Evolutionary conservation across 495 filamentous ascomycete genomes (phyloP).

Genomic region (Corynascus novoguineensis): DNA sequence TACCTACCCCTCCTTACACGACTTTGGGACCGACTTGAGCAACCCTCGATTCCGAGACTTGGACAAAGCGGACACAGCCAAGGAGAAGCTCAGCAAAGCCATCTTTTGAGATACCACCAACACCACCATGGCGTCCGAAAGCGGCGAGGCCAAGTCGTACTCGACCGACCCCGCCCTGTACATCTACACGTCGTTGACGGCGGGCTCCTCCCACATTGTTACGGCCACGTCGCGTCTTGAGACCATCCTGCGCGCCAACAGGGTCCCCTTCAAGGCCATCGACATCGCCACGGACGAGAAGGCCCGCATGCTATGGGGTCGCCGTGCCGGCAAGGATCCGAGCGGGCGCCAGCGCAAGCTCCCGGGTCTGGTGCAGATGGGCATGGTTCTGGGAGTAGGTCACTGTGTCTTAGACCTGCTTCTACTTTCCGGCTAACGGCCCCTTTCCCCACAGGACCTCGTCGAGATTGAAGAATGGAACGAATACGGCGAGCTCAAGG

Average conservation of each 20-base stretch:
- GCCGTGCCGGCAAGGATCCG: conserved; percentile 60
- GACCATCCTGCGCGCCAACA: conserved; percentile 93
- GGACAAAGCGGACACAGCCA: not conserved
- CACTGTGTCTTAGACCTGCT: not conserved
- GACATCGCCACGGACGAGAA: conserved; percentile 91
- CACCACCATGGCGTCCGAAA: conserved; percentile 45
- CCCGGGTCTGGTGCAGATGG: conserved; percentile 83
- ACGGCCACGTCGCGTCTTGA: conserved; percentile 93
- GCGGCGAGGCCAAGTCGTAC: conserved; percentile 44
- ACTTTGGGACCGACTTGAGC: not conserved
- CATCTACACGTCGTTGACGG: conserved; percentile 91
- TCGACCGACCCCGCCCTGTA: conserved; percentile 77
- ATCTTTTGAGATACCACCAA: not conserved
- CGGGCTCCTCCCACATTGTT: conserved; percentile 91
- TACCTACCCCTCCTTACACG: not conserved
- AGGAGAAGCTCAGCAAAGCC: not conserved
- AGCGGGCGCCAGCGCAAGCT: conserved; percentile 67
- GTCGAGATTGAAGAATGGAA: conserved; percentile 98
- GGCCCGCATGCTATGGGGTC: conserved; percentile 84
- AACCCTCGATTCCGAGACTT: not conserved
- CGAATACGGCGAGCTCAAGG: conserved; percentile 91
- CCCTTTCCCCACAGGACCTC: conserved; percentile 57
- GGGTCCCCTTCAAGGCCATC: conserved; percentile 83
- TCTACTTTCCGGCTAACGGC: conserved; percentile 1
- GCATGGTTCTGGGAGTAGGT: conserved; percentile 79